These are phyloP conservation scores for Talaromyces wortmannii DNA, from an alignment of 495 filamentous ascomycete species.

Conservation along the genomic window DNA sequence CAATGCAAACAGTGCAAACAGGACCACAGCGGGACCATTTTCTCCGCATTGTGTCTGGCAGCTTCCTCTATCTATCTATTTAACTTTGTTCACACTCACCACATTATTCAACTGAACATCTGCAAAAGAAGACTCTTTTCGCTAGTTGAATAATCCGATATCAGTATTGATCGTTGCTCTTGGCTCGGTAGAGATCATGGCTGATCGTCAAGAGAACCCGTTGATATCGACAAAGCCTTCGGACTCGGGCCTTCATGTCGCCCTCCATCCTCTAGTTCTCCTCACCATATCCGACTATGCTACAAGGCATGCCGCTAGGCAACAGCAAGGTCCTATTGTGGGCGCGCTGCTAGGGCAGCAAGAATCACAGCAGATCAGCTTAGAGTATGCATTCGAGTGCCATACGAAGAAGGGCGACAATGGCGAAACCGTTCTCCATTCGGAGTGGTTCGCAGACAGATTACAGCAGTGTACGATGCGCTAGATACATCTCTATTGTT, in stretches of 20 bases:
- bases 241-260: constrained; percentile 70
- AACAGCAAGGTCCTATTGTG: constrained; percentile 66
- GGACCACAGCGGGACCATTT: constrained; percentile 4
- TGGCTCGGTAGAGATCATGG: constrained; percentile 8
- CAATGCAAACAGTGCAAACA: constrained; percentile 22
- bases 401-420: constrained; percentile 38
- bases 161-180: background rate
- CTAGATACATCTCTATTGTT: background rate
- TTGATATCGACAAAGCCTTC: constrained; percentile 63
- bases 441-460: constrained; percentile 69
- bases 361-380: constrained; percentile 79
- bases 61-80: background rate
- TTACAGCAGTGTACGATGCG: constrained; percentile 70
- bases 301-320: constrained; percentile 77
- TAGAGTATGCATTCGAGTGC: constrained; percentile 90
- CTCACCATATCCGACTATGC: constrained; percentile 97
- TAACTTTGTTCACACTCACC: background rate
- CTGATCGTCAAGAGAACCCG: constrained; percentile 28
- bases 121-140: background rate
- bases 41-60: background rate
- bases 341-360: constrained; percentile 87
- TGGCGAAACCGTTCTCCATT: constrained; percentile 49
- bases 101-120: background rate
- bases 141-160: too few relatives aligned
- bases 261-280: constrained; percentile 88